Conservation (phyloP, 2,329 filamentous ascomycete genomes). For the Ophiostoma piceae region DNA sequence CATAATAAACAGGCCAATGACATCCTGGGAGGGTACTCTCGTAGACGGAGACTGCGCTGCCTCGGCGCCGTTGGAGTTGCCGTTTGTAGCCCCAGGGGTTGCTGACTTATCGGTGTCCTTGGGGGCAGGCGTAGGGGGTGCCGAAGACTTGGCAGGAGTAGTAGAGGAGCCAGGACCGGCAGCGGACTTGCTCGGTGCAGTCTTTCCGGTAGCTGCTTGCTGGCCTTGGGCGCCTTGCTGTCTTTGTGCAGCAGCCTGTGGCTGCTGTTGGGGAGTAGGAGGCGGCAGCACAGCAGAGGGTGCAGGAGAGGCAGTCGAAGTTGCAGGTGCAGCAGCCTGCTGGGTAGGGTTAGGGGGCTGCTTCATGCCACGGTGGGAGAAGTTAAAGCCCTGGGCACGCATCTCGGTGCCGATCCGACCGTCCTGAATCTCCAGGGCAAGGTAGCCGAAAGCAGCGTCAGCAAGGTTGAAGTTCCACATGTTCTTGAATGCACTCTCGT, state of each 20-base stretch:
- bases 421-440: slow-evolving; percentile 90
- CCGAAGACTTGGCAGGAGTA: slow-evolving; percentile 39
- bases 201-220: slow-evolving; percentile 26
- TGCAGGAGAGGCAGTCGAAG: slow-evolving; percentile 32
- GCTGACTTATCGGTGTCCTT: slow-evolving; percentile 56
- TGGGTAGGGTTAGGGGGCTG: slow-evolving; percentile 45
- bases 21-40: slow-evolving; percentile 59
- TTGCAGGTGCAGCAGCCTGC: slow-evolving; percentile 36
- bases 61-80: slow-evolving; percentile 44
- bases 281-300: slow-evolving; percentile 31
- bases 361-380: slow-evolving; percentile 89
- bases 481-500: slow-evolving; percentile 99
- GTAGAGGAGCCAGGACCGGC: slow-evolving; percentile 31
- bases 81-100: slow-evolving; percentile 45
- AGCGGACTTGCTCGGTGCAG: slow-evolving; percentile 37
- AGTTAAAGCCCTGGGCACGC: slow-evolving; percentile 98
- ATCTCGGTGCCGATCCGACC: slow-evolving; percentile 97
- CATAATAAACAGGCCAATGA: slow-evolving; percentile 83
- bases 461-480: slow-evolving; percentile 99
- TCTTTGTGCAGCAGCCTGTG: slow-evolving; percentile 28
- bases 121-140: slow-evolving; percentile 42
- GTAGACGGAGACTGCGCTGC: slow-evolving; percentile 53
- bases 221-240: slow-evolving; percentile 38
- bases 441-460: slow-evolving; percentile 93
- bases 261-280: slow-evolving; percentile 20